Evolutionary conservation across 768 basidiomycete species (phyloP), one percentile per base, ranked within the genome.

Genomic region (Lactarius evosmus): DNA sequence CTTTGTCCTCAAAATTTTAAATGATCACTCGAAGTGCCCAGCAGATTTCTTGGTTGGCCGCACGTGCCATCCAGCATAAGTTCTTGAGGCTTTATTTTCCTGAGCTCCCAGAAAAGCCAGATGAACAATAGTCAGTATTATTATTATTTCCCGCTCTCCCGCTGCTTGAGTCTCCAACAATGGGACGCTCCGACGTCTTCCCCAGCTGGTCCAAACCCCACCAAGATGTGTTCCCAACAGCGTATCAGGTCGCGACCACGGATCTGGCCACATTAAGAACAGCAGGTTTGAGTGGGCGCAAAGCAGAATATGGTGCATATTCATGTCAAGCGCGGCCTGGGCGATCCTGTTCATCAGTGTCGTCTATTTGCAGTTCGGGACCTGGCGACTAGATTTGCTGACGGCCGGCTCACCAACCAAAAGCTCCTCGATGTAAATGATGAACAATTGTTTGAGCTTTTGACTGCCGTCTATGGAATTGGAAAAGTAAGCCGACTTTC

Each of bases 21-120:
- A 36, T 8, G 46, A 49, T 17, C 12, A 9, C 19, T 61, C n/a
- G 55, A 52, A 89, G 88, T 41, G 86, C 83, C 5, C 89, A 90
- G 73, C 90, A 94, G 72, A 90, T 94, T 27, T 92, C 90, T 1
- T 93, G 89, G 90, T 74, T 87, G 50, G 95, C 93, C 12, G 95
- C 94, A 0, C 81, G 89, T 25, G 86, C 91, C 22, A 93, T 96
- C 64, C 85, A 79, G 40, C 89, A 93, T 74, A 84, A 80, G 62
- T 96, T 96, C 74, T 77, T 85, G 56, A 82, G 89, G 29, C 74
- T 95, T 19, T 95, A 84, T 73, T 84, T 93, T 68, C 83, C 85
- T 19, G 78, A 83, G 9, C 75, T 94, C 3, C 89, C 91, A 0
- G 91, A 92, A 73, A 85, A 85, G 62, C 76, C 78, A 41, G 74